These are phyloP conservation scores for Cyathus striatus DNA, from an alignment of 768 basidiomycete genomes.

Conservation along the genomic window DNA sequence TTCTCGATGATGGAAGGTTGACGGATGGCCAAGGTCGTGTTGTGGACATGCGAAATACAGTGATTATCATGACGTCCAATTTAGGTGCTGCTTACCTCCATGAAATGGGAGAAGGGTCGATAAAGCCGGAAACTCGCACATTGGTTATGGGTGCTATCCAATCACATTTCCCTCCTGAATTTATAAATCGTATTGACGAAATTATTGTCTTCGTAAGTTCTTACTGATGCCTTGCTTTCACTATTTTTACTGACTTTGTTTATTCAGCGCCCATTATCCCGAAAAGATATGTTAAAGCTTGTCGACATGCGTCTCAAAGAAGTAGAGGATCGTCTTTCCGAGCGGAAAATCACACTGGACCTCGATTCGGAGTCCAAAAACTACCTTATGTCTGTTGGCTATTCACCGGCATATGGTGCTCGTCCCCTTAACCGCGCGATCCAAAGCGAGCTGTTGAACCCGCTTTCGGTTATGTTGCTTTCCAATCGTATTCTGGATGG, in stretches of 20 bases:
- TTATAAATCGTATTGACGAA: conserved; percentile 87
- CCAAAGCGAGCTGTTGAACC: conserved; percentile 89
- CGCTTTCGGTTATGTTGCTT: conserved; percentile 79
- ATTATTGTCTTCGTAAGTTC: conserved; percentile 71
- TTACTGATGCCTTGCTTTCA: conserved; percentile 16
- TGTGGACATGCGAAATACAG: conserved; percentile 84
- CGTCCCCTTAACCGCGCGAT: conserved; percentile 90
- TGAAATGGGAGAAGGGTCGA: conserved; percentile 68
- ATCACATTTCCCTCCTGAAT: conserved; percentile 87
- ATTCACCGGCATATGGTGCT: conserved; percentile 83
- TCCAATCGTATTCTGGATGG: conserved; percentile 79
- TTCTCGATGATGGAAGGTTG: conserved; percentile 91
- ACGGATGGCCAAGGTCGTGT: too few species aligned
- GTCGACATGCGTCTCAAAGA: conserved; percentile 87
- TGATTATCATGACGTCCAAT: conserved; percentile 95
- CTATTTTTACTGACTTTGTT: conserved; percentile 17
- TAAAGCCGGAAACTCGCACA: conserved; percentile 52
- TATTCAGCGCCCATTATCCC: conserved; percentile 72
- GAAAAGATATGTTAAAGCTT: conserved; percentile 72
- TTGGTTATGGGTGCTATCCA: conserved; percentile 80
- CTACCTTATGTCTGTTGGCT: conserved; percentile 71
- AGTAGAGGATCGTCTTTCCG: conserved; percentile 73
- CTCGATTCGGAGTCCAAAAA: conserved; percentile 74
- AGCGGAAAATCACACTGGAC: conserved; percentile 76
- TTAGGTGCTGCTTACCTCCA: conserved; percentile 75